Evolutionary conservation across 257 asterid species (phyloP), one percentile per base, ranked within the genome.

Genomic region (Scutellaria baicalensis): DNA sequence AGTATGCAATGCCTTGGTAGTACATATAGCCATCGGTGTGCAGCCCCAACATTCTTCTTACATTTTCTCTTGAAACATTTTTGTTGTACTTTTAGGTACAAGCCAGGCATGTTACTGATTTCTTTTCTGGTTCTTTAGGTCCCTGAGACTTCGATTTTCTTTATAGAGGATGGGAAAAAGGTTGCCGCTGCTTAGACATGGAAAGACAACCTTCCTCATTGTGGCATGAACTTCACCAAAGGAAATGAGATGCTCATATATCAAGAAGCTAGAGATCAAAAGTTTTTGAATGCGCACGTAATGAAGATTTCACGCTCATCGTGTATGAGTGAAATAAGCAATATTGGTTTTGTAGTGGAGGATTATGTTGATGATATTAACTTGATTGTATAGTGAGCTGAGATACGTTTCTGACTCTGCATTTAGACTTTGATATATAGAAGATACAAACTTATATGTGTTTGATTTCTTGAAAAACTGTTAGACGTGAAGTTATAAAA

Each of bases 111-210:
- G n/a, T 9, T 40, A 35, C 16, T 16, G 27, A 54, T 23, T 9
- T 20, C 21, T 58, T 18, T 62, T 66, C 8, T 54, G 66, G 62
- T 38, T 7, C 67, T 74, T 68, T 75, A 92, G 98, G 93, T 92
- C 72, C 98, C 97, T 9, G 97, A 88, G 72, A 52, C 84, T 36
- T 90, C 98, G n/a, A 88, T 92, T 59, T 92, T 64, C 87, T 90
- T 92, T 72, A 88, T 92, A 7, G 98, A 90, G 81, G 98, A 92
- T 47, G 97, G 98, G 71, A 92, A 85, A 77, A 92, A 92, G 89
- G 96, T 92, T 45, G 83, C 96, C 17, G 98, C 97, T 59, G 86
- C 23, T 49, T 93, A 82, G 83, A 56, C 36, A 45, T 20, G 59
- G 75, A 9, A 48, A 44, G 63, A 61, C 64, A 38, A 56, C 39